Conservation (phyloP, 2,329 filamentous ascomycete genomes). For the Nigrograna mackinnonii region DNA sequence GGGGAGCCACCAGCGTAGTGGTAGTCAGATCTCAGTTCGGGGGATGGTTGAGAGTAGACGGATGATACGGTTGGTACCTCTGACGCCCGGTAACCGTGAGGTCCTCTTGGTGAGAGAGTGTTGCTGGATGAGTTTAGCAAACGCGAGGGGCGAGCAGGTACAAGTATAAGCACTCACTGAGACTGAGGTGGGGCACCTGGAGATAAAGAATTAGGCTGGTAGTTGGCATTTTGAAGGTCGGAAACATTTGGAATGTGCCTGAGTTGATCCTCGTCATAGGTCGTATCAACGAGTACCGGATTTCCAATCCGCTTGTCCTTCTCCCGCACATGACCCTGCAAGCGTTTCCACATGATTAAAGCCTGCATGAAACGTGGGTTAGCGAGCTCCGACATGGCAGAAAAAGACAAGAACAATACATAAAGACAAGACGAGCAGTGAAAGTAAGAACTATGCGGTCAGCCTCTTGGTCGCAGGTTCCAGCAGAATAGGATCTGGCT, state of each 20-base stretch:
- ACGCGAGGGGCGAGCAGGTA: constrained; percentile 1
- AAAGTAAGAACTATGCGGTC: no score
- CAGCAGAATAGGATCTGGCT: no score
- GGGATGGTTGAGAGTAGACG: constrained; percentile 62
- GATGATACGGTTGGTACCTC: constrained; percentile 54
- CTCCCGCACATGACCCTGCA: constrained; percentile 47
- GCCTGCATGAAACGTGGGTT: constrained; percentile 30
- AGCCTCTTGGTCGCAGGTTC: no score
- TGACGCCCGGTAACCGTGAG: constrained; percentile 25
- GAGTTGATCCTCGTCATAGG: constrained; percentile 50
- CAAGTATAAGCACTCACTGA: constrained; percentile 20
- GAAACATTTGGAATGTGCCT: constrained; percentile 35
- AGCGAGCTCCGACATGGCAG: constrained; percentile 14
- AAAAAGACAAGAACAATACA: neutral
- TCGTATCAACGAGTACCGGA: constrained; percentile 50
- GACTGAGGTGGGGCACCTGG: constrained; percentile 11
- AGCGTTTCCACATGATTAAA: constrained; percentile 58
- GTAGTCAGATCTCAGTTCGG: constrained; percentile 29
- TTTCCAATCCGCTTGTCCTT: constrained; percentile 50
- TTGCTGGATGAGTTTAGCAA: constrained; percentile 15
- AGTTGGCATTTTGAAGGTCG: constrained; percentile 30
- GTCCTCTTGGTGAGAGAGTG: constrained; percentile 21
- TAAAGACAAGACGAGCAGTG: no score
- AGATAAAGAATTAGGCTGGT: constrained; percentile 25
- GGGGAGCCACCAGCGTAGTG: constrained; percentile 17